Percentiles rank a stretch among this genome's conserved stretches.
Conservation (phyloP, 2,329 filamentous ascomycete species). For the Scedosporium apiospermum region DNA sequence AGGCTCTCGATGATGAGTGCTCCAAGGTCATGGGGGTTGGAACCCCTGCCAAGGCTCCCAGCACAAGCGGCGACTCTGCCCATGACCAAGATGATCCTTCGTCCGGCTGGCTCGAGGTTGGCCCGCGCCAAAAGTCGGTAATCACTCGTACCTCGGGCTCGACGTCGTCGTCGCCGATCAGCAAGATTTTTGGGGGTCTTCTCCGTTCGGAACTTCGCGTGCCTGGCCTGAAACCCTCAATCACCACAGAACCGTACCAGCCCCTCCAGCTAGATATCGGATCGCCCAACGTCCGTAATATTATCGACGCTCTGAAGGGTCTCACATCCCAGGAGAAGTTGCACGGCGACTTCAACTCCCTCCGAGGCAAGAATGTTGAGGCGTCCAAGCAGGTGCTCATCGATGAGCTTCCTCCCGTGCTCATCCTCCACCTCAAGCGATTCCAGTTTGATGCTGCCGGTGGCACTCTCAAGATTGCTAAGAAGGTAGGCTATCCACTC, state of each 20-base stretch:
- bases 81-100: slow-evolving; percentile 23
- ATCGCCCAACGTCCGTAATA: slow-evolving; percentile 75
- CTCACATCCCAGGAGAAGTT: slow-evolving; percentile 77
- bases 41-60: slow-evolving; percentile 19
- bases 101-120: slow-evolving; percentile 89
- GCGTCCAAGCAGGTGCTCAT: slow-evolving; percentile 95
- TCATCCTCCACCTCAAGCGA: slow-evolving; percentile 92
- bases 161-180: slow-evolving; percentile 69
- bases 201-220: slow-evolving; percentile 83
- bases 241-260: slow-evolving; percentile 89
- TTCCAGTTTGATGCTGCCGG: slow-evolving; percentile 89
- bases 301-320: slow-evolving; percentile 79
- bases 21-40: slow-evolving; percentile 59
- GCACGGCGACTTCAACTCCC: slow-evolving; percentile 73
- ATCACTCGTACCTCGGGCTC: slow-evolving; percentile 80
- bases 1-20: slow-evolving; percentile 90
- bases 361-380: slow-evolving; percentile 63
- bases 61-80: slow-evolving; percentile 13
- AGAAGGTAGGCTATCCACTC: slow-evolving; percentile 90
- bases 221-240: slow-evolving; percentile 77
- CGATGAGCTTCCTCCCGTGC: slow-evolving; percentile 78
- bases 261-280: slow-evolving; percentile 92
- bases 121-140: slow-evolving; percentile 78
- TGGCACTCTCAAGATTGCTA: slow-evolving; percentile 96
- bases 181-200: slow-evolving; percentile 88